Evolutionary conservation across 768 basidiomycete genomes (phyloP), one percentile per base, ranked within the genome.

Genomic region (Filobasidium wieringae): DNA sequence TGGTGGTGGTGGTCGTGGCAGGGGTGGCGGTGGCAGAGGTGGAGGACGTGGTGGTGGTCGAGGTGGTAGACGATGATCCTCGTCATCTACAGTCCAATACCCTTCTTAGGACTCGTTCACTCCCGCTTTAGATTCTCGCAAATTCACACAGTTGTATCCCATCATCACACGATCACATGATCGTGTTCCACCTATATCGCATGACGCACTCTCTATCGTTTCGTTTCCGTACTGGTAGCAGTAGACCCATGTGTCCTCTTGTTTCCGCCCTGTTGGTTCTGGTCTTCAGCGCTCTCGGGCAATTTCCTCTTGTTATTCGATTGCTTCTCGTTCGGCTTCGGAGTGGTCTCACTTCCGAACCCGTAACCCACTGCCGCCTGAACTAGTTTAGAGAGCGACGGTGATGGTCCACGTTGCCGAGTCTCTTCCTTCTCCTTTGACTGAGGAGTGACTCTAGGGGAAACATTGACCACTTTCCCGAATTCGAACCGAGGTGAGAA

Each of bases 1-100:
- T 55, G 56, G 24, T 47, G 24, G 58, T 2, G 11, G 59, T 50
- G 14, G 64, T 34, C 24, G 60, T 9, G 14, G 31, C 15, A n/a
- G 55, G 22, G 19, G 39, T 19, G 33, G 64, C 33, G 37, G 59
- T 19, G 47, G 59, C 7, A 24, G 58, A 1, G 51, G 60, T 4
- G 30, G 59, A 15, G 55, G 54, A 5, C n/a, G 53, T 14, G 53
- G 53, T 34, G 29, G 53, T 11, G 41, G 53, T 0, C 15, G 59
- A 29, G 41, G 45, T 14, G 27, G 47, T 7, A 31, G 55, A 11
- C 41, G 55, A 15, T 34, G 19, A 31, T 53, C 19, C 22, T 17
- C 7, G 24, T 27, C 8, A 9, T 22, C 9, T 19, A 14, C 24
- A n/a, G 41, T 43, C 8, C 41, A n/a, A n/a, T n/a, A n/a, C n/a